Conservation (phyloP, 2,329 filamentous ascomycete species). For the Clonostachys rhizophaga region DNA sequence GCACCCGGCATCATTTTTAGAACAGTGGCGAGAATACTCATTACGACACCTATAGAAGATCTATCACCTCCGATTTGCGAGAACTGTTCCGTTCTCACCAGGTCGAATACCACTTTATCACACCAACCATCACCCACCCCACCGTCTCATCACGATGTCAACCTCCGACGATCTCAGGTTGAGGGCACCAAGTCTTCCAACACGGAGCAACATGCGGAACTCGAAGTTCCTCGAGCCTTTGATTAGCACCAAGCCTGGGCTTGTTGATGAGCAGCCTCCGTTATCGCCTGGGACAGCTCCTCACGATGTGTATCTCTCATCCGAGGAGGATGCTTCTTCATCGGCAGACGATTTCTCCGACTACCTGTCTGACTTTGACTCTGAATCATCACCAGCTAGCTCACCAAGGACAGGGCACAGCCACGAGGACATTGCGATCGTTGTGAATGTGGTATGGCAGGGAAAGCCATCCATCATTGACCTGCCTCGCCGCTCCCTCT, state of each 20-base stretch:
- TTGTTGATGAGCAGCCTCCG: slow-evolving; percentile 18
- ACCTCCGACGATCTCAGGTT: not conserved
- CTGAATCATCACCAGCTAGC: slow-evolving; percentile 13
- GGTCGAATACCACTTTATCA: no score
- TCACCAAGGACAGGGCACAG: slow-evolving; percentile 24
- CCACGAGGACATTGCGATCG: slow-evolving; percentile 51
- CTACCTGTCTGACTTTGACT: slow-evolving; percentile 37
- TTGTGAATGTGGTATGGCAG: slow-evolving; percentile 54
- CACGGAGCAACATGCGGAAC: slow-evolving; percentile 34
- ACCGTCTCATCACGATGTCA: not conserved
- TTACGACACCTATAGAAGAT: no score
- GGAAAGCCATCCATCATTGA: slow-evolving; percentile 56
- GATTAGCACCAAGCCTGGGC: slow-evolving; percentile 4
- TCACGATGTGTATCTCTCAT: slow-evolving; percentile 60
- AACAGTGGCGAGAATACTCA: no score
- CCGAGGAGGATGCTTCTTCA: slow-evolving; percentile 61
- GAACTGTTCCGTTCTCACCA: no score
- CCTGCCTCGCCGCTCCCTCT: slow-evolving; percentile 35
- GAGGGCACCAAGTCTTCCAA: slow-evolving; percentile 31
- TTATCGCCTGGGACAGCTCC: slow-evolving; percentile 35
- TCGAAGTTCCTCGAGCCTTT: slow-evolving; percentile 32
- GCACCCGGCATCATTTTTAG: no score
- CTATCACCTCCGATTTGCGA: no score
- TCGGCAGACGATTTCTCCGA: slow-evolving; percentile 57
- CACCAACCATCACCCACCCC: no score